Evolutionary conservation across 257 asterid genomes (phyloP).

Genomic region (Capsicum pubescens): DNA sequence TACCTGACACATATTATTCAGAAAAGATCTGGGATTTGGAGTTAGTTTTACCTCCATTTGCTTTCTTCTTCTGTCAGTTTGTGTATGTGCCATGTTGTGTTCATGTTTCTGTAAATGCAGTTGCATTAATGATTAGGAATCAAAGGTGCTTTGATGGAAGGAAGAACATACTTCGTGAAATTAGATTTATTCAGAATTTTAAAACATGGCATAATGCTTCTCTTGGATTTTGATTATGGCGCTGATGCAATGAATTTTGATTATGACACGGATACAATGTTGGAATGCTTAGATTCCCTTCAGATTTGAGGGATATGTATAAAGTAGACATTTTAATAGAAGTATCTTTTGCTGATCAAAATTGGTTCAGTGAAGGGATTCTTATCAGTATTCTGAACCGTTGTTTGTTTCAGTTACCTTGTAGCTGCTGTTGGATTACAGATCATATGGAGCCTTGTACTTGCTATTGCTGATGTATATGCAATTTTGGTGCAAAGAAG

Average conservation of each 20-base stretch:
- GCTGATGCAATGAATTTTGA: slow-evolving; percentile 5
- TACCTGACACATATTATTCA: neutral
- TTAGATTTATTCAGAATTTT: neutral
- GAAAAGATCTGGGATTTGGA: neutral
- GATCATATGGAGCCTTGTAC: slow-evolving; percentile 79
- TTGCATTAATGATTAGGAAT: neutral
- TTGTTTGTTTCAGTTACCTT: slow-evolving; percentile 62
- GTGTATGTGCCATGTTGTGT: neutral
- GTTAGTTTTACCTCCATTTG: neutral
- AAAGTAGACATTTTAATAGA: neutral
- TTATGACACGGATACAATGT: neutral
- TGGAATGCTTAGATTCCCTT: slow-evolving; percentile 2
- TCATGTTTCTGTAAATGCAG: neutral
- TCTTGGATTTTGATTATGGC: neutral
- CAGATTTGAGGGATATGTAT: neutral
- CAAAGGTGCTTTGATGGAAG: neutral
- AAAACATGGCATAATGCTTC: neutral
- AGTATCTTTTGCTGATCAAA: neutral
- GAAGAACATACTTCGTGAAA: neutral
- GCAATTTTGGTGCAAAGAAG: slow-evolving; percentile 77
- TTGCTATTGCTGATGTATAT: slow-evolving; percentile 71
- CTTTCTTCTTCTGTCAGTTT: slow-evolving; percentile 17
- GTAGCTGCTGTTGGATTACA: slow-evolving; percentile 90
- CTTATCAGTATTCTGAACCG: slow-evolving; percentile 32
- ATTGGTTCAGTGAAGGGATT: slow-evolving; percentile 27